Evolutionary conservation across 768 basidiomycete species (phyloP).

Genomic region (Cystoderma amianthinum): DNA sequence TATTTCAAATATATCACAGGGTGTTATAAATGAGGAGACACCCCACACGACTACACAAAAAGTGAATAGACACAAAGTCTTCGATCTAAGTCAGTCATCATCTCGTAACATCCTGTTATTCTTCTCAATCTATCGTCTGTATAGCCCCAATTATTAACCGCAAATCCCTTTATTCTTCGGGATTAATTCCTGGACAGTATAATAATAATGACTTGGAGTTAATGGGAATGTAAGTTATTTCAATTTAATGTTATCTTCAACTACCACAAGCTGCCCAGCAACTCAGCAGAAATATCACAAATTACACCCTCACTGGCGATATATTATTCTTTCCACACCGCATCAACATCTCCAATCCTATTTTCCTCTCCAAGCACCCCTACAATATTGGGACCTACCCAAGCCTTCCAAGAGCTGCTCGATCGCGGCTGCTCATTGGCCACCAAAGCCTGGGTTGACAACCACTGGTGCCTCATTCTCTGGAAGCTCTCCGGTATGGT

Average conservation of each 20-base stretch:
- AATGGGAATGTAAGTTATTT: conserved; percentile 43
- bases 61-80: no score
- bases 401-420: conserved; percentile 49
- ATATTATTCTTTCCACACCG: conserved; percentile 53
- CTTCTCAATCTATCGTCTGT: conserved; percentile 15
- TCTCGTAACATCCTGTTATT: not conserved
- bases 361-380: conserved; percentile 10
- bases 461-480: conserved; percentile 85
- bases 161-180: conserved; percentile 38
- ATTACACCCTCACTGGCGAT: conserved; percentile 49
- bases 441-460: conserved; percentile 79
- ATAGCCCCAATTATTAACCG: conserved; percentile 22
- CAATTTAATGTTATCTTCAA: no score
- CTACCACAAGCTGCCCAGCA: no score
- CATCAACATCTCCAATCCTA: conserved; percentile 19
- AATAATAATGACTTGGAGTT: conserved; percentile 32
- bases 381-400: conserved; percentile 37
- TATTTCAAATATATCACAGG: no score
- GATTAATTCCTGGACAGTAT: conserved; percentile 43
- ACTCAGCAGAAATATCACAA: conserved; percentile 34
- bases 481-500: conserved; percentile 95
- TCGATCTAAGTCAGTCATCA: conserved; percentile 35
- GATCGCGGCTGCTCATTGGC: conserved; percentile 58
- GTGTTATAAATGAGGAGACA: no score
- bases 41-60: no score